Base-by-base conservation (phyloP, 2,329 filamentous ascomycete species). In the Paramyrothecium sp. region DNA sequence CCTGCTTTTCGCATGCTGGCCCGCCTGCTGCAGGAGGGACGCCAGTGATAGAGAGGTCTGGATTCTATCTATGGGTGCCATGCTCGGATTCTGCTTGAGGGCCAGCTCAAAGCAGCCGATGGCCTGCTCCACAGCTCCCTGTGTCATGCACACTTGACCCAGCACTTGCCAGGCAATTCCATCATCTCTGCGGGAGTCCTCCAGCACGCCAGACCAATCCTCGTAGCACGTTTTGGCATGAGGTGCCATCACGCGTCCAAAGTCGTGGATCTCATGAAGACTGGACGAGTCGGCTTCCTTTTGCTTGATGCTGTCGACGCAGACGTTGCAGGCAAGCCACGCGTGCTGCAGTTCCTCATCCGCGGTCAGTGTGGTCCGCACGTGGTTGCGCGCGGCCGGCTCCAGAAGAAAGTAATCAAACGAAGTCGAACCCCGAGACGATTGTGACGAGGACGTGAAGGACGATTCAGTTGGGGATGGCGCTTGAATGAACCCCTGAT, bases 141-240 rank as follows among this genome's bases (percentile, higher is more conserved):
- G 65, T 8, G 61, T 64, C 65, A 68, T 67, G 52, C 66, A 68
- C 11, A 67, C 64, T 23, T 63, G 60, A 16, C 66, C 73, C 33
- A 73, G 61, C 17, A 76, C 68, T 50, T 76, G 72, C 62, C 72
- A 70, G 20, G 73, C 72, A n/a, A 75, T 63, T 34, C 73, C 71
- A 55, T 73, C 70, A 55, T 73, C 70, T 8, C 71, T 63, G 34
- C 67, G 66, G 16, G 56, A 44, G 12, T 53, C 48, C 26, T 62
- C 54, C 3, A 68, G 33, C 13, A 64, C 54, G 5, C 55, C 23
- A 0, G 63, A 61, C 64, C 65, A 66, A 44, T 68, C 65, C 22
- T 66, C 63, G 47, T 62, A 68, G 51, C 66, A 68, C 17, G 61
- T 55, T 44, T 65, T 65, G 49, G 64, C 66, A 54, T 68, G 66